These are phyloP conservation scores for Corylus heterophylla DNA, from an alignment of 306 rosid species.

Conservation along the genomic window DNA sequence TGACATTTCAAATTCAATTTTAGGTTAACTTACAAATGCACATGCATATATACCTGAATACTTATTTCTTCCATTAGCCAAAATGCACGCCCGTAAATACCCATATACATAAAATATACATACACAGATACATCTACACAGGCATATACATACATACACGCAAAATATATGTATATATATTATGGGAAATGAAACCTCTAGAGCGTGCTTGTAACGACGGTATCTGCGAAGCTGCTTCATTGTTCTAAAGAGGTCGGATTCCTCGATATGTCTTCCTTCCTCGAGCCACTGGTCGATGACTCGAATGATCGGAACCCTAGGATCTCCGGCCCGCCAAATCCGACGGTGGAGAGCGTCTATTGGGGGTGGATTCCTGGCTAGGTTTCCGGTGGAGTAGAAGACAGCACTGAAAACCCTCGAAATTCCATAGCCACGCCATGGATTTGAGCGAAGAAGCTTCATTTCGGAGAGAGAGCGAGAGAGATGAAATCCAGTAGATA, in stretches of 20 bases:
- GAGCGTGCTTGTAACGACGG: conserved; percentile 67
- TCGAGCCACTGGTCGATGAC: conserved; percentile 62
- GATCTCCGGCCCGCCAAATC: conserved; percentile 38
- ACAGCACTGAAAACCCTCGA: neutral
- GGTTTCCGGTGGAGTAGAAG: conserved; percentile 23
- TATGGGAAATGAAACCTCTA: conserved; percentile 41
- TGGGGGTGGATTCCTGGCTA: conserved; percentile 3
- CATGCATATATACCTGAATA: too few relatives aligned
- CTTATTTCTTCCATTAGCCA: too few relatives aligned
- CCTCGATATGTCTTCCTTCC: conserved; percentile 41
- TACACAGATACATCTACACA: neutral
- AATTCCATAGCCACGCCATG: neutral
- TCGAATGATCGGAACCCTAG: conserved; percentile 37
- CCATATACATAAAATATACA: too few relatives aligned
- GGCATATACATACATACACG: neutral
- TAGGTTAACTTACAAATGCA: too few relatives aligned
- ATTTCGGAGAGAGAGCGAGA: neutral
- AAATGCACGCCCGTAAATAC: too few relatives aligned
- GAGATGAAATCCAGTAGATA: too few relatives aligned
- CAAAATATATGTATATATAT: too few relatives aligned
- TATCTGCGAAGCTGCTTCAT: conserved; percentile 40
- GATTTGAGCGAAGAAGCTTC: neutral
- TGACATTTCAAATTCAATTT: too few relatives aligned
- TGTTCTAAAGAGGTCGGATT: conserved; percentile 29
- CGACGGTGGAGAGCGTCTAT: conserved; percentile 38